A percentile compares a stretch with the other conserved stretches of the same genome.
Conservation (phyloP, 2,329 filamentous ascomycete genomes). For the Cladosporium sp. region DNA sequence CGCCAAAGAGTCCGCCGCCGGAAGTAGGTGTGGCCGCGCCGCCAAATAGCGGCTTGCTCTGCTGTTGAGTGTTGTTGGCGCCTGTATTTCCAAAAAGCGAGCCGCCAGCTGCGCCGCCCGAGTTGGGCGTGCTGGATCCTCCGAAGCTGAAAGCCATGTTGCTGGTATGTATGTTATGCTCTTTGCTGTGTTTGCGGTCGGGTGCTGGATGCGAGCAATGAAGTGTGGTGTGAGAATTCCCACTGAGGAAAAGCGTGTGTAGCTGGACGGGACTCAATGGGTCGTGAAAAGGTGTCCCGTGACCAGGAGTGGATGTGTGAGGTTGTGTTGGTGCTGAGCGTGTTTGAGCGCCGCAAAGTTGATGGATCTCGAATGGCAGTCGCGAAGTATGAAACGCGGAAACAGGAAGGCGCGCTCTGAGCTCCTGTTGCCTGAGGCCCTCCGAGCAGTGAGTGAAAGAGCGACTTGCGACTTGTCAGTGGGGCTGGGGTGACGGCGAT, state of each 20-base stretch:
- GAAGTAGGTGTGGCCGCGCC: conserved; percentile 26
- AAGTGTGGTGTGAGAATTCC: neutral
- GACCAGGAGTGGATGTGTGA: neutral
- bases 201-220: neutral
- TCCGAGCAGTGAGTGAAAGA: neutral
- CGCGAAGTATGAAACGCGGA: neutral
- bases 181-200: neutral
- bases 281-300: neutral
- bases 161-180: neutral
- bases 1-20: conserved; percentile 20
- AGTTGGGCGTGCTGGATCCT: conserved; percentile 14
- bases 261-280: neutral
- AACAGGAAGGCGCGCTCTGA: neutral
- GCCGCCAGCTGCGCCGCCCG: conserved; percentile 18
- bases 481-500: neutral
- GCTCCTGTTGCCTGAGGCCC: neutral
- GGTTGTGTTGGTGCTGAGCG: neutral
- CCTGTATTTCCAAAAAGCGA: conserved; percentile 35
- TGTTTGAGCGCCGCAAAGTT: neutral
- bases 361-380: neutral
- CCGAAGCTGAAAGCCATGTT: conserved; percentile 18
- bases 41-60: conserved; percentile 23
- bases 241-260: neutral
- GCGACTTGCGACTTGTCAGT: conserved; percentile 4
- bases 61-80: conserved; percentile 27